Evolutionary conservation across 306 rosid species (phyloP).

Genomic region (Cucumis cinereus): DNA sequence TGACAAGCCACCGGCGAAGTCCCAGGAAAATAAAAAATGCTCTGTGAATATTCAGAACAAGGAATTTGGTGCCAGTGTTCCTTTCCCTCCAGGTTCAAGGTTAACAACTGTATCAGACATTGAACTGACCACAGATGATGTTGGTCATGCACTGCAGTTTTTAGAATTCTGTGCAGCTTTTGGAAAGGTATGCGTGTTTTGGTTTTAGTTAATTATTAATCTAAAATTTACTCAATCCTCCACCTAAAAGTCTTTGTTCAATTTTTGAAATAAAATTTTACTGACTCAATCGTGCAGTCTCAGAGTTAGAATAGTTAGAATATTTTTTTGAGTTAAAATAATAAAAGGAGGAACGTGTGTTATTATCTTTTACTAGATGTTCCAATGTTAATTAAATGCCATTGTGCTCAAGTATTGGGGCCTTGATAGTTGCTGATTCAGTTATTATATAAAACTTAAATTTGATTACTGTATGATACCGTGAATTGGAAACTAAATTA

Average conservation of each 20-base stretch:
- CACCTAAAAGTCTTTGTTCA: background rate
- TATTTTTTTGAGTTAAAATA: too few species aligned
- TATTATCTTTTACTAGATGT: background rate
- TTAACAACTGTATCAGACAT: slow-evolving; percentile 32
- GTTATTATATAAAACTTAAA: background rate
- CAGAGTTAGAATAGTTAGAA: background rate
- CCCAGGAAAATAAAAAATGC: slow-evolving; percentile 8
- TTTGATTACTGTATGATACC: background rate
- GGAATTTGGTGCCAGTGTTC: slow-evolving; percentile 10
- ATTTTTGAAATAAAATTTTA: background rate
- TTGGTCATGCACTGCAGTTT: slow-evolving; percentile 69
- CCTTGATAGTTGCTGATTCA: background rate
- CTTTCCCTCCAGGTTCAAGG: slow-evolving; percentile 38
- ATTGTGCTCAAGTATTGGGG: background rate
- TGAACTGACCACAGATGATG: slow-evolving; percentile 39
- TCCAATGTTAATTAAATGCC: background rate
- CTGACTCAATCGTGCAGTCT: background rate
- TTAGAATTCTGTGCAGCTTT: slow-evolving; percentile 61
- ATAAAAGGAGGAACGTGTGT: background rate
- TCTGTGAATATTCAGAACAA: background rate
- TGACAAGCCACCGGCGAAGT: background rate
- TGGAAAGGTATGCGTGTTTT: slow-evolving; percentile 43
- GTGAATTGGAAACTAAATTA: background rate
- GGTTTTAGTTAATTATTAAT: background rate
- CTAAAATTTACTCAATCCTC: background rate